Evolutionary conservation across 148 eudicot species (phyloP).

Genomic region (Oxyria digyna): DNA sequence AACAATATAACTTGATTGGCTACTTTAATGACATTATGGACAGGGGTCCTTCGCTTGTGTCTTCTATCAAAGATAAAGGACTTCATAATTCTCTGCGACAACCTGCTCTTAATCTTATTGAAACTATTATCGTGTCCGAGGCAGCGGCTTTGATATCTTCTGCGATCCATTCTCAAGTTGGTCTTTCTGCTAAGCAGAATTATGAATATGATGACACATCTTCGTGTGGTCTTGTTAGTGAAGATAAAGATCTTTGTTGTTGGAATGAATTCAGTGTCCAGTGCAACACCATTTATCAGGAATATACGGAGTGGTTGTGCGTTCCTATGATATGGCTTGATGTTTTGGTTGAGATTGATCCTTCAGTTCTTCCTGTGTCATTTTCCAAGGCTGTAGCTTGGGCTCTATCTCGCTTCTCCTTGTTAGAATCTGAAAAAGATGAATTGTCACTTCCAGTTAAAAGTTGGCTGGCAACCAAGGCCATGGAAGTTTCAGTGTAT

Average conservation of each 20-base stretch:
- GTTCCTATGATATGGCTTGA: slow-evolving; percentile 90
- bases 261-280: slow-evolving; percentile 64
- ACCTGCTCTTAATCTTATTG: slow-evolving; percentile 92
- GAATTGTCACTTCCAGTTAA: slow-evolving; percentile 58
- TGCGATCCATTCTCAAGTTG: slow-evolving; percentile 30
- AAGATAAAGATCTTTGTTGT: slow-evolving; percentile 43
- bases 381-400: slow-evolving; percentile 79
- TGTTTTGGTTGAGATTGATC: slow-evolving; percentile 71
- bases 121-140: slow-evolving; percentile 81
- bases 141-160: slow-evolving; percentile 67
- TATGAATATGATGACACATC: slow-evolving; percentile 43
- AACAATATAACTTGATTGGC: slow-evolving; percentile 2
- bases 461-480: slow-evolving; percentile 54
- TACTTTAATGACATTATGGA: slow-evolving; percentile 12
- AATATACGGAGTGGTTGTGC: slow-evolving; percentile 77
- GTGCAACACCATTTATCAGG: slow-evolving; percentile 38
- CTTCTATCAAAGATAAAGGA: slow-evolving; percentile 68
- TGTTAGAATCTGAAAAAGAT: slow-evolving; percentile 63
- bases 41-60: slow-evolving; percentile 95
- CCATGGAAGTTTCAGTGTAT: slow-evolving; percentile 50
- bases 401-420: slow-evolving; percentile 80
- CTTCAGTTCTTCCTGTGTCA: slow-evolving; percentile 55
- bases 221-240: slow-evolving; percentile 23
- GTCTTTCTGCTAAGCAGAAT: slow-evolving; percentile 19
- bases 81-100: slow-evolving; percentile 76